phyloP scores from a whole-genome alignment of 345 rosid genomes.

The Hypericum androsaemum region DNA sequence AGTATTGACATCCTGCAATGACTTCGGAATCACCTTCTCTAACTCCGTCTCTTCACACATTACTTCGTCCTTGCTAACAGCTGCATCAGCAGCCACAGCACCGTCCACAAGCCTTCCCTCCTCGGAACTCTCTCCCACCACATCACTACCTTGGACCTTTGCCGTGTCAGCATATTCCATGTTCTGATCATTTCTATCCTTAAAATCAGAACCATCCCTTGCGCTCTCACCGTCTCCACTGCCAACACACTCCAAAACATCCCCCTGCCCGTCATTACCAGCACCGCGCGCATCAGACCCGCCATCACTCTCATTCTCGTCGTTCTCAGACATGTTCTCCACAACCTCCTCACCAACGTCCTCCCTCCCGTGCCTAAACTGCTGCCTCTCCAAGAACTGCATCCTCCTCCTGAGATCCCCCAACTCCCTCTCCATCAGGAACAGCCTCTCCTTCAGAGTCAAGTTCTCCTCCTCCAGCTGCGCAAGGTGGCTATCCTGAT shows the following conservation, averaged over 20 bases:
- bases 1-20: no score
- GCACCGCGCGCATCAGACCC: slow-evolving; percentile 40
- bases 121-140: no score
- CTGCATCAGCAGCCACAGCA: no score
- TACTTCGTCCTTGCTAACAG: no score
- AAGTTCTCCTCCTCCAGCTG: slow-evolving; percentile 92
- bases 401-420: slow-evolving; percentile 81
- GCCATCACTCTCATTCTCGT: slow-evolving; percentile 47
- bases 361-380: slow-evolving; percentile 25
- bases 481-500: slow-evolving; percentile 87
- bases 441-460: slow-evolving; percentile 80
- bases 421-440: slow-evolving; percentile 83
- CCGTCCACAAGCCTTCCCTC: no score
- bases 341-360: slow-evolving; percentile 37
- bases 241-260: slow-evolving; percentile 25
- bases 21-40: no score
- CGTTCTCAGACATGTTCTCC: slow-evolving; percentile 25
- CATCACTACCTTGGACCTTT: no score
- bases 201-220: slow-evolving; percentile 21
- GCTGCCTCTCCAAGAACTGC: slow-evolving; percentile 69
- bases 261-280: slow-evolving; percentile 8
- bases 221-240: slow-evolving; percentile 5
- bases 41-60: no score
- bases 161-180: no score
- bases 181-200: slow-evolving; percentile 10